Conservation (phyloP, 371 early-diverging fungal species). For the Mucor sp. region DNA sequence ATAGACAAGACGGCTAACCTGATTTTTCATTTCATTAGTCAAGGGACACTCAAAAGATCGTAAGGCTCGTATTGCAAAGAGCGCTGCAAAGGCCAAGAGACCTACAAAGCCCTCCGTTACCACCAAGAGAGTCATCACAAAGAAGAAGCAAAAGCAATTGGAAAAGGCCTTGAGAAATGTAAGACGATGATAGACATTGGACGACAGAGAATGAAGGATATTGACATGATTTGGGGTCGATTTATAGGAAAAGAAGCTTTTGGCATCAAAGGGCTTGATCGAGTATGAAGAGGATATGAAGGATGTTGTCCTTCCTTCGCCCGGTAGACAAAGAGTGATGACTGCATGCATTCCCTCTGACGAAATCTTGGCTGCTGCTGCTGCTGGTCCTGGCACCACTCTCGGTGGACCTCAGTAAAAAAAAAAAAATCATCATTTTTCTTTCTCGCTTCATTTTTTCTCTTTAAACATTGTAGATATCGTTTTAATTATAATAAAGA, state of each 20-base stretch:
- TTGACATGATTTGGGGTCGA: background rate
- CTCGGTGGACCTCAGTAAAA: slow-evolving; percentile 41
- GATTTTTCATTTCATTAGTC: background rate
- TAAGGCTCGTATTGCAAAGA: slow-evolving; percentile 17
- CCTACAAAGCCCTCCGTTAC: slow-evolving; percentile 21
- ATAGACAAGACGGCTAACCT: background rate
- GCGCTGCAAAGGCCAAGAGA: slow-evolving; percentile 15
- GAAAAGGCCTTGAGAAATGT: slow-evolving; percentile 43
- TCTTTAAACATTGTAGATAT: background rate
- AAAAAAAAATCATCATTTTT: background rate
- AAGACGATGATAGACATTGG: slow-evolving; percentile 9
- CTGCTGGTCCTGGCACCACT: slow-evolving; percentile 50
- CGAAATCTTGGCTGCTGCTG: slow-evolving; percentile 47
- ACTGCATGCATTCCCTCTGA: slow-evolving; percentile 34
- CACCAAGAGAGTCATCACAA: slow-evolving; percentile 32
- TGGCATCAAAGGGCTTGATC: slow-evolving; percentile 39
- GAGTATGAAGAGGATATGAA: slow-evolving; percentile 51
- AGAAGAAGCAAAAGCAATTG: slow-evolving; percentile 50
- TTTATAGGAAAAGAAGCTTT: slow-evolving; percentile 36
- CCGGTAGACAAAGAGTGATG: slow-evolving; percentile 37
- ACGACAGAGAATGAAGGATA: background rate
- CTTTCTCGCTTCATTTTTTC: background rate
- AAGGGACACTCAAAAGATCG: slow-evolving; percentile 26
- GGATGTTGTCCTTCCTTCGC: slow-evolving; percentile 32
- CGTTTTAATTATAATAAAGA: background rate